Conservation (phyloP, 108 stramenopile species). For the Skeletonema costatum region DNA sequence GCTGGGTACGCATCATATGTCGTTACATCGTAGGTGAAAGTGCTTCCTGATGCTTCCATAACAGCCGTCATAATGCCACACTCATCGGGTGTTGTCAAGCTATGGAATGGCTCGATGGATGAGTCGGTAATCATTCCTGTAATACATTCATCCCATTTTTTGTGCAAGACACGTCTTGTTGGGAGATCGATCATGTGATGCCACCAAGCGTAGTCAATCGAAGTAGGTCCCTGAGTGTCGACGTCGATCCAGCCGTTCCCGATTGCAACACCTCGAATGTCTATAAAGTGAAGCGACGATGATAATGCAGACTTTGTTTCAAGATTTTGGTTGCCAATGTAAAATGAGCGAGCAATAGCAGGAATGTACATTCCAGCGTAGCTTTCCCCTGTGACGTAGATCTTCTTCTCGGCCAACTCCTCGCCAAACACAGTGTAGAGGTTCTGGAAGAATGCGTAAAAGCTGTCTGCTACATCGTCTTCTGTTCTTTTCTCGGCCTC, state of each 20-base stretch:
- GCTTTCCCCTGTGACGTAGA: conserved; percentile 87
- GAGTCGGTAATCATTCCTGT: conserved; percentile 23
- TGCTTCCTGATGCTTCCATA: conserved; percentile 58
- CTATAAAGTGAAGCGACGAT: conserved; percentile 24
- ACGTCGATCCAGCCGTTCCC: conserved; percentile 81
- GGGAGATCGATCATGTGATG: conserved; percentile 77
- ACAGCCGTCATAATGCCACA: conserved; percentile 65
- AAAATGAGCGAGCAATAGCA: conserved; percentile 66
- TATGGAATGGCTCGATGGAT: conserved; percentile 53
- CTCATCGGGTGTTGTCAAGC: conserved; percentile 70
- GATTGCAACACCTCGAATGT: conserved; percentile 57
- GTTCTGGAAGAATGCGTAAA: conserved; percentile 50
- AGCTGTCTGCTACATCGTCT: conserved; percentile 38
- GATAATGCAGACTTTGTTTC: not conserved
- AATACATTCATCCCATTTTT: conserved; percentile 59
- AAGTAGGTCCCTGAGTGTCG: conserved; percentile 61
- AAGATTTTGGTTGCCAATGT: conserved; percentile 42
- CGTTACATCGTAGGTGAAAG: conserved; percentile 69
- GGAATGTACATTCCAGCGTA: conserved; percentile 89
- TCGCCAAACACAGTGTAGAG: conserved; percentile 64
- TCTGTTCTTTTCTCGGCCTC: conserved; percentile 35
- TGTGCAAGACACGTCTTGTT: conserved; percentile 43
- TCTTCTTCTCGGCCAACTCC: conserved; percentile 42
- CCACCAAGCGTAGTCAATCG: conserved; percentile 78
- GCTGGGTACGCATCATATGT: conserved; percentile 60